Evolutionary conservation across 2,329 filamentous ascomycete species (phyloP).

Genomic region (Colletotrichum karsti): DNA sequence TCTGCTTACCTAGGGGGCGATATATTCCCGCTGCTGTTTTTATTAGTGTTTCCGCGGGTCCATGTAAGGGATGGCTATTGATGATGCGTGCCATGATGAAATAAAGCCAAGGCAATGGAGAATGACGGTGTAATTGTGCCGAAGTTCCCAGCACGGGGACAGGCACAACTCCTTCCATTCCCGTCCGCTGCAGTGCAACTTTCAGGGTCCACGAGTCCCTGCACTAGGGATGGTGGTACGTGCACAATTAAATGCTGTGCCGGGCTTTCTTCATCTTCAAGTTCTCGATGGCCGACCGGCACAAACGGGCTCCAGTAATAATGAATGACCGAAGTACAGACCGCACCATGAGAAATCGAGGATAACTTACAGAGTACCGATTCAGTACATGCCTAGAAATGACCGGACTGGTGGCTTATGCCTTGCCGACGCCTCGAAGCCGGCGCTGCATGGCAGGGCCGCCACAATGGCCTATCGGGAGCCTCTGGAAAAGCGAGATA

Average conservation of each 20-base stretch:
- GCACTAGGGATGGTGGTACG: neutral
- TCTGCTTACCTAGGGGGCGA: neutral
- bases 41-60: too few species aligned
- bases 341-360: too few species aligned
- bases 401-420: neutral
- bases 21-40: too few species aligned
- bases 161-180: neutral
- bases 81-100: too few species aligned
- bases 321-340: too few species aligned
- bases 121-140: neutral
- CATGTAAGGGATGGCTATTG: too few species aligned
- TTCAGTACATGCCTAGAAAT: too few species aligned
- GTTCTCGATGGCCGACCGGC: neutral
- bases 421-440: neutral
- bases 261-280: neutral
- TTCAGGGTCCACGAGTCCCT: slow-evolving; percentile 13
- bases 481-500: neutral
- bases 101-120: neutral
- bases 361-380: too few species aligned
- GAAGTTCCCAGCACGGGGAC: neutral
- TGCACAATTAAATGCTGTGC: neutral
- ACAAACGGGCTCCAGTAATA: neutral
- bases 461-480: neutral
- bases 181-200: slow-evolving; percentile 4
- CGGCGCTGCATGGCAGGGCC: neutral